These are phyloP conservation scores for Neurospora sp. DNA, from an alignment of 495 filamentous ascomycete genomes.

Conservation along the genomic window DNA sequence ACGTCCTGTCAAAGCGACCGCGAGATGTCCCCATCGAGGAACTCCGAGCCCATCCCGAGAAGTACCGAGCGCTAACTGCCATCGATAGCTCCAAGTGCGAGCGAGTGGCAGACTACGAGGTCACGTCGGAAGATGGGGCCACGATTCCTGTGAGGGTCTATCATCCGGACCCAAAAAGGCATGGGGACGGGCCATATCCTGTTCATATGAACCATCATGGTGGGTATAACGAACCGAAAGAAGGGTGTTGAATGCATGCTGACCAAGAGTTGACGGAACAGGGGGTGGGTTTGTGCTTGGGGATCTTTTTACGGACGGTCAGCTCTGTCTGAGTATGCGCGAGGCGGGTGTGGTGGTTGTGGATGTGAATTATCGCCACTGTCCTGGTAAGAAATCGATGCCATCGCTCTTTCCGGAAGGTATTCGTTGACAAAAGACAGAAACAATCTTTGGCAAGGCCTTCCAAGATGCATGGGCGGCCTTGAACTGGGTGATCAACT, in stretches of 20 bases:
- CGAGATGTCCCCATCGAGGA: constrained; percentile 37
- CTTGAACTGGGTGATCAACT: constrained; percentile 27
- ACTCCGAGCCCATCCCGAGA: constrained; percentile 27
- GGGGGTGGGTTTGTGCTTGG: constrained; percentile 39
- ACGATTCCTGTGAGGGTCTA: constrained; percentile 34
- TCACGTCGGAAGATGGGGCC: constrained; percentile 32
- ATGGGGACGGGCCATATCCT: constrained; percentile 33
- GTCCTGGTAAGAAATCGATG: constrained; percentile 24
- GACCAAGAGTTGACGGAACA: neutral
- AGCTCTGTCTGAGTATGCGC: constrained; percentile 36
- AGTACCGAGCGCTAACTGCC: constrained; percentile 26
- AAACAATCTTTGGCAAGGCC: constrained; percentile 36
- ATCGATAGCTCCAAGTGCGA: constrained; percentile 25
- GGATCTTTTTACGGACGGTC: constrained; percentile 33
- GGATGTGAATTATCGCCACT: constrained; percentile 44
- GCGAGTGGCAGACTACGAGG: constrained; percentile 25
- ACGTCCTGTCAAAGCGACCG: constrained; percentile 8
- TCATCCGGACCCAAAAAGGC: constrained; percentile 28
- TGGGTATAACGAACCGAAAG: neutral
- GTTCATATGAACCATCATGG: constrained; percentile 43
- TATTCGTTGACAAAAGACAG: constrained; percentile 6
- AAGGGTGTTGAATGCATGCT: neutral
- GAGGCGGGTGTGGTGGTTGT: constrained; percentile 34
- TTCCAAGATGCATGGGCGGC: constrained; percentile 39
- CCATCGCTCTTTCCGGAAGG: neutral